Percentiles rank a stretch among this genome's conserved stretches.
Evolutionary conservation across 2,329 filamentous ascomycete species (phyloP).

Genomic region (Neoarthrinium moseri): DNA sequence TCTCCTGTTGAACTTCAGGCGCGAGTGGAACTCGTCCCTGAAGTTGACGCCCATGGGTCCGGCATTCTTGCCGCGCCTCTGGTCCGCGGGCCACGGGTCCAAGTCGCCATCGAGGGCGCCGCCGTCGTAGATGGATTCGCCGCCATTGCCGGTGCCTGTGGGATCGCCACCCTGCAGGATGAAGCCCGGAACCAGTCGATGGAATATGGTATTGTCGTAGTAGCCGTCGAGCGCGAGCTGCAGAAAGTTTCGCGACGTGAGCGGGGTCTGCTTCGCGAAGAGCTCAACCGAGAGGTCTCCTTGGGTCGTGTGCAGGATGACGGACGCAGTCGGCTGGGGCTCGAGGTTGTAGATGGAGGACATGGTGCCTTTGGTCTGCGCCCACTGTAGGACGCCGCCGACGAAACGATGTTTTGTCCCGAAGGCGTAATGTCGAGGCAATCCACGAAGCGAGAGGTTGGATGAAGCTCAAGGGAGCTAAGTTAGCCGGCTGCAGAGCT

Average conservation of each 20-base stretch:
- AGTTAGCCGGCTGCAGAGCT: no score
- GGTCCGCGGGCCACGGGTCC: constrained; percentile 70
- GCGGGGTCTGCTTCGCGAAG: constrained; percentile 90
- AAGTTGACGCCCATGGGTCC: constrained; percentile 60
- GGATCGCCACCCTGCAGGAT: constrained; percentile 94
- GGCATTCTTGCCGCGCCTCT: constrained; percentile 60
- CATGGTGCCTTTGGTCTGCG: no score
- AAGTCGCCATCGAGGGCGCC: constrained; percentile 71
- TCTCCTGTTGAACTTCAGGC: constrained; percentile 88
- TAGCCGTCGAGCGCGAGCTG: constrained; percentile 94
- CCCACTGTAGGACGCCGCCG: no score
- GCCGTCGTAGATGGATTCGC: constrained; percentile 88
- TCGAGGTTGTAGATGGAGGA: constrained; percentile 91
- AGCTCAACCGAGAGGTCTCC: constrained; percentile 90
- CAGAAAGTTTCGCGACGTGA: constrained; percentile 92
- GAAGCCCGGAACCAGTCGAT: constrained; percentile 88
- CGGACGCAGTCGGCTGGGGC: constrained; percentile 89
- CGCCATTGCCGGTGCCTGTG: constrained; percentile 86
- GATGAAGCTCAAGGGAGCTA: no score
- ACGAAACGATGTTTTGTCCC: no score
- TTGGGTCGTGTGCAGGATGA: constrained; percentile 83
- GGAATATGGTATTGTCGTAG: constrained; percentile 91
- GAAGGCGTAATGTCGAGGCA: no score
- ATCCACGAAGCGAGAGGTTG: no score
- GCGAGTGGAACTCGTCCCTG: constrained; percentile 86